These are phyloP conservation scores for Phytophthora melonis DNA, from an alignment of 352 stramenopile genomes.

Conservation along the genomic window DNA sequence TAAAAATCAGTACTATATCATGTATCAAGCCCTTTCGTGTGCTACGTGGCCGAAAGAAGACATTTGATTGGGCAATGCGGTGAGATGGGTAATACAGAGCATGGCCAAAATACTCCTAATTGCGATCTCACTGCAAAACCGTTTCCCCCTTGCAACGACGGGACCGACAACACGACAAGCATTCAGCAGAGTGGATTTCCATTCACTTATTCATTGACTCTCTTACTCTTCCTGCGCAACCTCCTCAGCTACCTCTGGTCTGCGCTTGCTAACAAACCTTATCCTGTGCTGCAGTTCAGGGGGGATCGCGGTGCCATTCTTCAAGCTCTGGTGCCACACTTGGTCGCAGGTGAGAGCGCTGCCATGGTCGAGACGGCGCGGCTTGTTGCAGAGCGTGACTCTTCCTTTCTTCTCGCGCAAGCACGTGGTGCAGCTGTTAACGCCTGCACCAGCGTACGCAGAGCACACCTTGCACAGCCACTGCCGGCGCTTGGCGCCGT, in stretches of 20 bases:
- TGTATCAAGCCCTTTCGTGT: too few relatives aligned
- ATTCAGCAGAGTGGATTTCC: background rate
- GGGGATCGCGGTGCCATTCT: conserved; percentile 18
- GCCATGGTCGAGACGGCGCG: background rate
- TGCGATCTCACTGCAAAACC: conserved; percentile 15
- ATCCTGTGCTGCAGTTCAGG: conserved; percentile 17
- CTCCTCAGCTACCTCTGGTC: background rate
- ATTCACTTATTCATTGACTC: background rate
- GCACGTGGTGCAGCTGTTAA: conserved; percentile 18
- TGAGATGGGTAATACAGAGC: background rate
- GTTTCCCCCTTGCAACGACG: background rate
- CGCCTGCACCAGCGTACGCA: conserved; percentile 7
- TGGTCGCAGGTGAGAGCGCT: conserved; percentile 19
- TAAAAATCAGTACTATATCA: too few relatives aligned
- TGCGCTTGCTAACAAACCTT: conserved; percentile 5
- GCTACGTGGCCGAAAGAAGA: too few relatives aligned
- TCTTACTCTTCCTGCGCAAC: background rate
- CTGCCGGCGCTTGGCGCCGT: conserved; percentile 27
- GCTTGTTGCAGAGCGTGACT: conserved; percentile 23
- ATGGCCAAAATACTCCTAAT: conserved; percentile 7
- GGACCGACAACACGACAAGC: too few relatives aligned
- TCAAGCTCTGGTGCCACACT: conserved; percentile 30
- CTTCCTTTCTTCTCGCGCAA: conserved; percentile 7
- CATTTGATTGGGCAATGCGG: too few relatives aligned
- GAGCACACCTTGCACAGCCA: conserved; percentile 39